phyloP scores from a whole-genome alignment of 2,329 filamentous ascomycete genomes.

The Aspergillus ochraceus region DNA sequence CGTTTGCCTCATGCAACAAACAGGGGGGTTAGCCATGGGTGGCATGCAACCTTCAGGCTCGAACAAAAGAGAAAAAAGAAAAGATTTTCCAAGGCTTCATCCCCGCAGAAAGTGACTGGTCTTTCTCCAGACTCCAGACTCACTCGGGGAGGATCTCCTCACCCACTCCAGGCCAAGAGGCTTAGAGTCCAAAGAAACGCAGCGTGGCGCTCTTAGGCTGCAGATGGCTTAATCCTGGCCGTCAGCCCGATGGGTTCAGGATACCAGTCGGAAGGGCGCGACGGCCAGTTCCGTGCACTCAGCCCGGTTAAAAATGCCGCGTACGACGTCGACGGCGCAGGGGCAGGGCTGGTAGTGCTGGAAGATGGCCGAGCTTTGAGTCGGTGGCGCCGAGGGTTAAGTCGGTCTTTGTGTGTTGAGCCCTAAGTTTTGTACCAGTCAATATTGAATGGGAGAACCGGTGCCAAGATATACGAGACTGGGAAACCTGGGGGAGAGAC shows the following conservation, averaged over 20 bases:
- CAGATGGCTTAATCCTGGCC: background rate
- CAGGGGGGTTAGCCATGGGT: background rate
- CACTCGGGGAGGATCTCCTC: background rate
- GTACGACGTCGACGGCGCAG: background rate
- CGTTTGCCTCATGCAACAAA: background rate
- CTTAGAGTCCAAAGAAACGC: constrained; percentile 8
- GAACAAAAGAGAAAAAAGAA: background rate
- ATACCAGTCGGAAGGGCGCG: no score
- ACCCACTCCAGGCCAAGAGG: constrained; percentile 7
- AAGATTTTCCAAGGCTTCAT: background rate
- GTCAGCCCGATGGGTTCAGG: background rate
- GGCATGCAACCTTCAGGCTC: background rate
- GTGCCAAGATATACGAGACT: background rate
- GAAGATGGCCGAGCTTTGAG: background rate
- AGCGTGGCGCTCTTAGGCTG: constrained; percentile 5
- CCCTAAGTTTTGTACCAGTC: no score
- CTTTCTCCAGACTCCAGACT: constrained; percentile 2
- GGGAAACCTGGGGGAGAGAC: background rate
- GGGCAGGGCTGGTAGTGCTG: background rate
- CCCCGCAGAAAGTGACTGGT: background rate
- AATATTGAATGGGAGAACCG: background rate
- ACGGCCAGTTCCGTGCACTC: background rate
- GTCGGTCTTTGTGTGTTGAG: background rate
- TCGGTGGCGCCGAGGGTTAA: background rate
- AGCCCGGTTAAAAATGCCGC: background rate